A percentile compares a stretch with the other conserved stretches of the same genome.
Evolutionary conservation across 192 early-diverging fungal species (phyloP).

Genomic region (Gonapodya prolifera): DNA sequence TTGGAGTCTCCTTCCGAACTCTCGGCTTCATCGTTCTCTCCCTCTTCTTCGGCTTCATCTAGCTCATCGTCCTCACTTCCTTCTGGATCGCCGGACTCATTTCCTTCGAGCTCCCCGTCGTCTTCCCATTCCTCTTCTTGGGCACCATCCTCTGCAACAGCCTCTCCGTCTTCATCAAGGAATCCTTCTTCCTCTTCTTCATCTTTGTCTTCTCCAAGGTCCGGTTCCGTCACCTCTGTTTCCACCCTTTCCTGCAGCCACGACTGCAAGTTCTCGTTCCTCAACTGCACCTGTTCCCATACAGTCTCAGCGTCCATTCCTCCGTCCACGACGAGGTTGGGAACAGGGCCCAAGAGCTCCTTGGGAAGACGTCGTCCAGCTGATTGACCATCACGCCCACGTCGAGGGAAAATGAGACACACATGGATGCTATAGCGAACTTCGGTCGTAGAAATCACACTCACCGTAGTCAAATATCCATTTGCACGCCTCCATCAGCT

Average conservation of each 20-base stretch:
- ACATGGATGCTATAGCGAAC: too few relatives aligned
- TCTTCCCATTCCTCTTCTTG: constrained; percentile 19
- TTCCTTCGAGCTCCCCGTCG: constrained; percentile 47
- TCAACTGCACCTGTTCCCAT: background rate
- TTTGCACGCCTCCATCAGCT: too few relatives aligned
- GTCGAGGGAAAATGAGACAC: too few relatives aligned
- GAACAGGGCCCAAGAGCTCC: too few relatives aligned
- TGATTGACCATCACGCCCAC: too few relatives aligned
- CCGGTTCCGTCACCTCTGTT: constrained; percentile 17
- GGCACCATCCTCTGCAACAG: constrained; percentile 22
- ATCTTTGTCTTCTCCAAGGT: background rate
- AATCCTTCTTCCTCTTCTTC: constrained; percentile 15
- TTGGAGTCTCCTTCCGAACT: constrained; percentile 19
- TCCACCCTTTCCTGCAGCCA: constrained; percentile 32
- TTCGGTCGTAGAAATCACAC: too few relatives aligned
- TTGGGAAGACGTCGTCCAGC: too few relatives aligned
- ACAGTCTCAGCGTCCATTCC: background rate
- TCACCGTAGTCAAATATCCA: too few relatives aligned
- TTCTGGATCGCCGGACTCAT: constrained; percentile 24
- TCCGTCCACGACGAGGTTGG: background rate
- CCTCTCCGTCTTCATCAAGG: constrained; percentile 21
- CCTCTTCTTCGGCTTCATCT: constrained; percentile 9
- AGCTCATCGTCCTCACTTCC: constrained; percentile 15
- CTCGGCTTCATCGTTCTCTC: constrained; percentile 2
- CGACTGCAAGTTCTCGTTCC: background rate